These are phyloP conservation scores for Lindgomyces ingoldianus DNA, from an alignment of 495 filamentous ascomycete species.

Conservation along the genomic window DNA sequence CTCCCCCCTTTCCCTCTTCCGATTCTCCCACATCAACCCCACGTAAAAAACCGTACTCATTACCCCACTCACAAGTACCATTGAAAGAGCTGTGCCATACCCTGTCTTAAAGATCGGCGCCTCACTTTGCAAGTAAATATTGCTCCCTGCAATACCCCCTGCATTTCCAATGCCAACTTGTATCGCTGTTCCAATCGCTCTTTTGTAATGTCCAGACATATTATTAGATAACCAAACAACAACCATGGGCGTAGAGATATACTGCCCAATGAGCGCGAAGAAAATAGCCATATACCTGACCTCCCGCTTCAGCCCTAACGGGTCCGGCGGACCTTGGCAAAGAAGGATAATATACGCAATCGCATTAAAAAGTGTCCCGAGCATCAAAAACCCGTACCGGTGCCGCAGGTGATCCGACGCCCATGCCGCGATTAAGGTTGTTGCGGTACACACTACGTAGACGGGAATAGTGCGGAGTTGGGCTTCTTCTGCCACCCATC, in stretches of 20 bases:
- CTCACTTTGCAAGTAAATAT: too few species aligned
- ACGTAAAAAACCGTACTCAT: too few species aligned
- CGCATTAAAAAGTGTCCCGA: constrained; percentile 56
- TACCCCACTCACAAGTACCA: too few species aligned
- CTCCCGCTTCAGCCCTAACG: too few species aligned
- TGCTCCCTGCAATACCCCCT: too few species aligned
- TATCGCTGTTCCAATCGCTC: too few species aligned
- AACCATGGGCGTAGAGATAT: constrained; percentile 54
- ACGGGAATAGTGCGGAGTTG: constrained; percentile 71
- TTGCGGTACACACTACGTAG: constrained; percentile 58
- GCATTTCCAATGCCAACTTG: too few species aligned
- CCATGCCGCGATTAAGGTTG: constrained; percentile 59
- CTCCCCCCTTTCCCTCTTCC: too few species aligned
- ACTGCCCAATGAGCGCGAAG: constrained; percentile 64
- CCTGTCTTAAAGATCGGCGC: too few species aligned
- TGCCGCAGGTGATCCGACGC: constrained; percentile 60
- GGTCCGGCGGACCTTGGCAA: constrained; percentile 48
- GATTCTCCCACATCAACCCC: too few species aligned
- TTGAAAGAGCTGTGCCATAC: too few species aligned
- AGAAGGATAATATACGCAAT: constrained; percentile 61
- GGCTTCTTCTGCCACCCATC: constrained; percentile 59
- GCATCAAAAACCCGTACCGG: constrained; percentile 62
- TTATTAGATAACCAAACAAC: constrained; percentile 35
- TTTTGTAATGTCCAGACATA: too few species aligned
- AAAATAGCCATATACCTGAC: constrained; percentile 73